These are phyloP conservation scores for Beauveria asiatica DNA, from an alignment of 2,329 filamentous ascomycete genomes.

Conservation along the genomic window DNA sequence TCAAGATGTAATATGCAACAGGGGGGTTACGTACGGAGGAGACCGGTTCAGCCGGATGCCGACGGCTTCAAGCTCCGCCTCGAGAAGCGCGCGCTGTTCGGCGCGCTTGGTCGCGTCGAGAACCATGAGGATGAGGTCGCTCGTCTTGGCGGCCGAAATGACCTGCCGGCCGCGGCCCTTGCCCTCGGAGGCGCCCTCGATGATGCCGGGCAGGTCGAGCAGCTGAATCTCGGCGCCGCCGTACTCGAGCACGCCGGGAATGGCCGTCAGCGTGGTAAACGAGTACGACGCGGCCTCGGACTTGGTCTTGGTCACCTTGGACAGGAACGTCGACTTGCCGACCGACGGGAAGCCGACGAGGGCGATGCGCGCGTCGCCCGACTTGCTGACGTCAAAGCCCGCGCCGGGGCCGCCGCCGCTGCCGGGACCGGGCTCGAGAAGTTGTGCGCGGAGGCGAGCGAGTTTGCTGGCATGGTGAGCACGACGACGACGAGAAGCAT, in stretches of 20 bases:
- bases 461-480: conserved; percentile 63
- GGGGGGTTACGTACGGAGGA: conserved; percentile 57
- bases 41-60: conserved; percentile 89
- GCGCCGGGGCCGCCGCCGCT: conserved; percentile 68
- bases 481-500: not conserved
- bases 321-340: conserved; percentile 97
- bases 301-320: conserved; percentile 96
- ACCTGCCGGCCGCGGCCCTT: conserved; percentile 95
- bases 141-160: conserved; percentile 96
- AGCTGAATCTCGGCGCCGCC: conserved; percentile 97
- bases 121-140: conserved; percentile 93
- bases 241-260: conserved; percentile 94
- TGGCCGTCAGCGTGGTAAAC: conserved; percentile 95
- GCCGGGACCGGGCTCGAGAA: conserved; percentile 81
- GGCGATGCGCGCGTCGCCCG: conserved; percentile 90
- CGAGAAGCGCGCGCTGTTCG: conserved; percentile 81
- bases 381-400: conserved; percentile 93
- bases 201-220: conserved; percentile 94
- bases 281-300: conserved; percentile 94
- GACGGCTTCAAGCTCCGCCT: conserved; percentile 89
- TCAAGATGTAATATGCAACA: not conserved
- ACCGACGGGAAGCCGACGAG: conserved; percentile 98
- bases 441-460: conserved; percentile 84
- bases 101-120: conserved; percentile 94
- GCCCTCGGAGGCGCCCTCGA: conserved; percentile 90